phyloP scores from a whole-genome alignment of 345 rosid genomes.

The Salix caprea region DNA sequence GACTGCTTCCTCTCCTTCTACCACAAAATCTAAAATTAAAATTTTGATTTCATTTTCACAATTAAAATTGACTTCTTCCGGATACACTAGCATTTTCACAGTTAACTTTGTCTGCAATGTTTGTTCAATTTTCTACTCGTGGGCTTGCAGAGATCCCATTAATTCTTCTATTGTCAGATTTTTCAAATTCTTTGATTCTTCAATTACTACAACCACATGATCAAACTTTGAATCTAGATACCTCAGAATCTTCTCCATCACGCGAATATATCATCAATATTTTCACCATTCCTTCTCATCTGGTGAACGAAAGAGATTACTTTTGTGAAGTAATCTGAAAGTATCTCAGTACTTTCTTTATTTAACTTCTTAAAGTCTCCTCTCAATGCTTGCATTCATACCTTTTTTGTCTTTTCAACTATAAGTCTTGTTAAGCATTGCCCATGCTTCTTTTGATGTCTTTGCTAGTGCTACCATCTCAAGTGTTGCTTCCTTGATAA shows the following conservation, averaged over 20 bases:
- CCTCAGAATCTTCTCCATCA: not conserved
- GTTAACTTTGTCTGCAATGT: too few relatives aligned
- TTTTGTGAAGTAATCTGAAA: not conserved
- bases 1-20: too few relatives aligned
- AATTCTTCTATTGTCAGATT: too few relatives aligned
- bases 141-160: too few relatives aligned
- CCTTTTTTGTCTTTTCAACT: not conserved
- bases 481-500: too few relatives aligned
- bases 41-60: too few relatives aligned
- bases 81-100: too few relatives aligned
- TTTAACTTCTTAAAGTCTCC: not conserved
- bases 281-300: not conserved
- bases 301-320: not conserved
- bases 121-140: too few relatives aligned
- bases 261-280: not conserved
- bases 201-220: too few relatives aligned
- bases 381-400: not conserved
- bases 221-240: not conserved
- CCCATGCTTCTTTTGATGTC: not conserved
- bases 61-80: too few relatives aligned
- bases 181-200: too few relatives aligned
- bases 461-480: not conserved
- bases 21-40: too few relatives aligned
- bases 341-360: not conserved
- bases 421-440: not conserved